phyloP scores from a whole-genome alignment of 495 filamentous ascomycete genomes.

The Immersiella caudata region DNA sequence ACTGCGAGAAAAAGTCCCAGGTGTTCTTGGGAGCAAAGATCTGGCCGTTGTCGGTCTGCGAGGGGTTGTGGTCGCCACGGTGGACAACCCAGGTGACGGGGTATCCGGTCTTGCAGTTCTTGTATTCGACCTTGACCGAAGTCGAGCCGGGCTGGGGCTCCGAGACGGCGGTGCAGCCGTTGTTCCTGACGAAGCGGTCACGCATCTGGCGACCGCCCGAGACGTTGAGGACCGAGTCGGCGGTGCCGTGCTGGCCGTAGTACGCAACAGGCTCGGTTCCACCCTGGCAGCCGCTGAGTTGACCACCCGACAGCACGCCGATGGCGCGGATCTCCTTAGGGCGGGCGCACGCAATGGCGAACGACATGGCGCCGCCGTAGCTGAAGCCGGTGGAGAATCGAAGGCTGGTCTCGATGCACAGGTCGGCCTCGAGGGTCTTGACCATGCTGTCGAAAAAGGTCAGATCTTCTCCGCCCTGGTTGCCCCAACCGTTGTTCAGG shows the following conservation, averaged over 20 bases:
- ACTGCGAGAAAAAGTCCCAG: slow-evolving; percentile 41
- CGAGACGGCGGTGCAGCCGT: slow-evolving; percentile 36
- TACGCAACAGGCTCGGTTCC: slow-evolving; percentile 51
- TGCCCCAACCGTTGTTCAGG: slow-evolving; percentile 52
- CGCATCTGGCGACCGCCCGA: slow-evolving; percentile 37
- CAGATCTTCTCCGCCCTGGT: slow-evolving; percentile 47
- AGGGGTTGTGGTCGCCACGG: slow-evolving; percentile 36
- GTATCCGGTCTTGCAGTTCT: slow-evolving; percentile 44
- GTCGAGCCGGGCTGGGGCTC: slow-evolving; percentile 27
- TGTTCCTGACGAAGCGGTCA: slow-evolving; percentile 47
- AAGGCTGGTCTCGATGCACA: slow-evolving; percentile 50
- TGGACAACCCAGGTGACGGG: slow-evolving; percentile 38
- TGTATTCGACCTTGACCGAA: slow-evolving; percentile 37
- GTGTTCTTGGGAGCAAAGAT: slow-evolving; percentile 35
- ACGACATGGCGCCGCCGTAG: slow-evolving; percentile 56
- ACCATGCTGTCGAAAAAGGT: slow-evolving; percentile 46
- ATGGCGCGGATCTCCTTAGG: slow-evolving; percentile 48
- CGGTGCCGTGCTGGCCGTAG: slow-evolving; percentile 48
- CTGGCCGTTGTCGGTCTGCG: slow-evolving; percentile 29
- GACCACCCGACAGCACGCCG: slow-evolving; percentile 43
- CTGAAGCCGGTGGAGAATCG: slow-evolving; percentile 54
- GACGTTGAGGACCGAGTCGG: slow-evolving; percentile 45
- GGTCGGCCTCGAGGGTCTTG: slow-evolving; percentile 41
- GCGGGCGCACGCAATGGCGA: slow-evolving; percentile 47
- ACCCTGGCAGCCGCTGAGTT: slow-evolving; percentile 42